These are phyloP conservation scores for Colletotrichum noveboracense DNA, from an alignment of 2,329 filamentous ascomycete genomes.

Conservation along the genomic window DNA sequence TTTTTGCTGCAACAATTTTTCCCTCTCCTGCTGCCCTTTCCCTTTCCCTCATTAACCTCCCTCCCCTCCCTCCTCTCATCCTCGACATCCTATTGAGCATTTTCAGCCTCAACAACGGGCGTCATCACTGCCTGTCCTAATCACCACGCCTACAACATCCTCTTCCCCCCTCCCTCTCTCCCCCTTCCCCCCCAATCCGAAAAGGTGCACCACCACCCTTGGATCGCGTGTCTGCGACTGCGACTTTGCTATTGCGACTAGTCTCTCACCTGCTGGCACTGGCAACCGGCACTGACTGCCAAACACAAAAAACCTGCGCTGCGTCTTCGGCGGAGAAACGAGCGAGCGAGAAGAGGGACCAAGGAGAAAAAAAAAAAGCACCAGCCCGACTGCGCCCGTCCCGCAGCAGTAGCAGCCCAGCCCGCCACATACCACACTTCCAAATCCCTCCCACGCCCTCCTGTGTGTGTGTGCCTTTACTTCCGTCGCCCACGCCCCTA, in stretches of 20 bases:
- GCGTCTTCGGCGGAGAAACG: slow-evolving; percentile 18
- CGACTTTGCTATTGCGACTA: neutral
- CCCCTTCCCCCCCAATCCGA: neutral
- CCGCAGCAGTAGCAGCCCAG: neutral
- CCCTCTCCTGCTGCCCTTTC: slow-evolving; percentile 16
- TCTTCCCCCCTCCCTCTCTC: neutral
- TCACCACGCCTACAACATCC: neutral
- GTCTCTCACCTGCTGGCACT: neutral
- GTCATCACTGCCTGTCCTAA: neutral
- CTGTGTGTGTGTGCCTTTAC: neutral
- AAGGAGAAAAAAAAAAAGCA: neutral
- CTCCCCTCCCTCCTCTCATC: slow-evolving; percentile 9
- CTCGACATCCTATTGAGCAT: neutral
- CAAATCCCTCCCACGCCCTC: slow-evolving; percentile 7
- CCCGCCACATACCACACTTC: slow-evolving; percentile 7
- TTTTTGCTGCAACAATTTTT: slow-evolving; percentile 10
- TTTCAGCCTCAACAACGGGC: slow-evolving; percentile 6
- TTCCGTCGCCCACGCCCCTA: slow-evolving; percentile 5
- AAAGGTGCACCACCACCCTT: neutral
- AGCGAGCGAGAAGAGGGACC: neutral
- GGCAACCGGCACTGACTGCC: neutral
- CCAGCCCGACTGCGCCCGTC: slow-evolving; percentile 16
- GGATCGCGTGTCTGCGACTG: slow-evolving; percentile 11
- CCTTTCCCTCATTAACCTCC: slow-evolving; percentile 19
- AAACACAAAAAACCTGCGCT: neutral